Percentiles rank a stretch among this genome's conserved stretches.
phyloP scores from a whole-genome alignment of 257 asterid species.

The Cinchona pubescens region DNA sequence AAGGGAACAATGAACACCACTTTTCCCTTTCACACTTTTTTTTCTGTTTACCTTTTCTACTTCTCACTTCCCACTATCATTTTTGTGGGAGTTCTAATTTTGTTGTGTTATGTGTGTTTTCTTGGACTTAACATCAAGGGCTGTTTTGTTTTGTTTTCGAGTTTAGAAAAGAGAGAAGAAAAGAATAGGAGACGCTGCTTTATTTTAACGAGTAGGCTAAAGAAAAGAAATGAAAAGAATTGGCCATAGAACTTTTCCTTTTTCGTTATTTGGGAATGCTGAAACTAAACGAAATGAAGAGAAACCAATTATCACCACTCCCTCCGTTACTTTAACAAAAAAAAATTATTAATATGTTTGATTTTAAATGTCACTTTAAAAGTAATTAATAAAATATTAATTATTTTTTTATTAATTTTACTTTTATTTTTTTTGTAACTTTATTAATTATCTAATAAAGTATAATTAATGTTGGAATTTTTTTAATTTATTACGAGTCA shows the following conservation, averaged over 20 bases:
- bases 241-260: neutral
- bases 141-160: neutral
- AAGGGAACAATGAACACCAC: constrained; percentile 13
- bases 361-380: too few species aligned
- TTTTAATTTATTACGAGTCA: too few species aligned
- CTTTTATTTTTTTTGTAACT: too few species aligned
- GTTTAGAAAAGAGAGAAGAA: constrained; percentile 1
- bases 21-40: constrained; percentile 24
- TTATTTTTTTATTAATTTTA: too few species aligned
- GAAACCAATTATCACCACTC: neutral
- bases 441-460: too few species aligned
- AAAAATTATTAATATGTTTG: too few species aligned
- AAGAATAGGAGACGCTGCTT: constrained; percentile 1
- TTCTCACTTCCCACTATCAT: constrained; percentile 7
- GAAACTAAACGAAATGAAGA: neutral
- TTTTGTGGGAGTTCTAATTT: neutral
- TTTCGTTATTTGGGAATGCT: neutral
- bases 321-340: too few species aligned
- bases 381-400: too few species aligned
- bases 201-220: neutral
- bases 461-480: too few species aligned
- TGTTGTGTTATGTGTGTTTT: neutral
- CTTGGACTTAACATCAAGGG: neutral
- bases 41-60: constrained; percentile 2
- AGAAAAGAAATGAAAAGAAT: neutral